Conservation (phyloP, 75 land plant genomes). For the Larix kaempferi region DNA sequence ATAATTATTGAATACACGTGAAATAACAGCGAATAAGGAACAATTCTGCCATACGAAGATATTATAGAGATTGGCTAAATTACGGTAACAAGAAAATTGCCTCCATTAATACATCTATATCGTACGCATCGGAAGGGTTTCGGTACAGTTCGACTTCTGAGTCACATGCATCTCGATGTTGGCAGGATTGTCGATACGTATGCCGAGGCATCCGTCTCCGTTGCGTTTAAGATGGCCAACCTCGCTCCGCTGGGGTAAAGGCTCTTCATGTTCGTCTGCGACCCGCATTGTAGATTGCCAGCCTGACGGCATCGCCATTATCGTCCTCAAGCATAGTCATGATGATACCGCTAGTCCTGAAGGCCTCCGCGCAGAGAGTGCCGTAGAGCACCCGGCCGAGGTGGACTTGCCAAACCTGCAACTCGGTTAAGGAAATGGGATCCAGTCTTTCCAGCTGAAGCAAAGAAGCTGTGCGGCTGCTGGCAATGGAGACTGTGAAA, state of each 20-base stretch:
- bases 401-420: conserved; percentile 19
- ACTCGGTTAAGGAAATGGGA: conserved; percentile 17
- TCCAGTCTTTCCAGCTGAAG: not conserved
- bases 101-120: no score
- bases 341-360: not conserved
- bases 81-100: no score
- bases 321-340: conserved; percentile 5
- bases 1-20: no score
- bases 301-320: no score
- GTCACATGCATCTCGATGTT: not conserved
- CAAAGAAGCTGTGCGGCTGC: no score
- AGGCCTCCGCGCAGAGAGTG: conserved; percentile 22
- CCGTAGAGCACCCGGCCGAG: conserved; percentile 25
- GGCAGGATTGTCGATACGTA: conserved; percentile 11
- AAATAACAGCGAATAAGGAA: no score
- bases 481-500: no score
- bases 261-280: not conserved
- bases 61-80: no score
- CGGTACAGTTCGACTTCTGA: not conserved
- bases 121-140: no score
- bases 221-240: not conserved
- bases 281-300: no score
- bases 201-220: not conserved
- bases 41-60: no score
- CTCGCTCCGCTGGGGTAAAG: not conserved